These are phyloP conservation scores for Acacia crassicarpa DNA, from an alignment of 306 rosid genomes.

Conservation along the genomic window DNA sequence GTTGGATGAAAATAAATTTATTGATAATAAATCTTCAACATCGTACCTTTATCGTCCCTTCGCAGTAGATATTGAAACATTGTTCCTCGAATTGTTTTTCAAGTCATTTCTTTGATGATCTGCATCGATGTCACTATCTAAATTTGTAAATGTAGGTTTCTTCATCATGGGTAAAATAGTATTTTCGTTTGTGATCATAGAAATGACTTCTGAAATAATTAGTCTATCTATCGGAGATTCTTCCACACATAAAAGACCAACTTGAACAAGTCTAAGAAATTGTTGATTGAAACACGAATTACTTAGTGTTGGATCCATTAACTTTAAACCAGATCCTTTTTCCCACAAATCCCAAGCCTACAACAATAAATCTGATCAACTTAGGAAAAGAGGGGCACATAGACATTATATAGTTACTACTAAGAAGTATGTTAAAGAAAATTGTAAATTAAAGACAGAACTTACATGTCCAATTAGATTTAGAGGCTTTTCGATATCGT, in stretches of 20 bases:
- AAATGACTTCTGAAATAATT: constrained; percentile 26
- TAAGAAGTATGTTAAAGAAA: neutral
- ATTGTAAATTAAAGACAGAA: neutral
- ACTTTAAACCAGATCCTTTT: neutral
- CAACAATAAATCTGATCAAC: neutral
- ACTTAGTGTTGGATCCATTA: neutral
- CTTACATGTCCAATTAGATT: constrained; percentile 40
- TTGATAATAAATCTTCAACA: no score
- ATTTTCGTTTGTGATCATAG: constrained; percentile 30
- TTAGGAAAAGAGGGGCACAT: neutral
- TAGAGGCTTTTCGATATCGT: neutral
- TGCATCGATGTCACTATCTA: neutral
- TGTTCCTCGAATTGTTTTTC: neutral
- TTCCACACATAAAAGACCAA: constrained; percentile 30
- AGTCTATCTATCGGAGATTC: constrained; percentile 31
- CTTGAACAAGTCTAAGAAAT: constrained; percentile 29
- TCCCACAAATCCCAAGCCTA: neutral
- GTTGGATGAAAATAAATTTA: no score
- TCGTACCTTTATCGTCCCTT: neutral
- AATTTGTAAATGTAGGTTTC: neutral
- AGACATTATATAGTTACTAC: no score
- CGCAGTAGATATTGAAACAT: neutral
- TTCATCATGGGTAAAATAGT: neutral
- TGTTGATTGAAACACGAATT: neutral
- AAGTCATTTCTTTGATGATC: neutral